Evolutionary conservation across 305 asterid species (phyloP), one percentile per base, ranked within the genome.

Genomic region (Fraxinus paxiana): DNA sequence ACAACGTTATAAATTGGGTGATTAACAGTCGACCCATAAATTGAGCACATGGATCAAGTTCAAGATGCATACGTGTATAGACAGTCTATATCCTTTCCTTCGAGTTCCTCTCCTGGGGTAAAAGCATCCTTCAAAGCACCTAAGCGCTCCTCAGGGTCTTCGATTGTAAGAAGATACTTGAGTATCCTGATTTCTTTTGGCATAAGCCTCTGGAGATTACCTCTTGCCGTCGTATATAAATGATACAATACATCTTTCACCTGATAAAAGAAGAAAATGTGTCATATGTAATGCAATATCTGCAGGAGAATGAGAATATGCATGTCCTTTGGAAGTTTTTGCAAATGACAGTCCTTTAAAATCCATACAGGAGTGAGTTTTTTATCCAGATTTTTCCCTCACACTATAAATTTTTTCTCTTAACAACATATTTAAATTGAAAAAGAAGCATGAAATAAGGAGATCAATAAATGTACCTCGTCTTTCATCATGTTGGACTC

Each of bases 151-250:
- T 94, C 94, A 2, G 98, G 99, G 88, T 94, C 98, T 86, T 96
- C 87, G 67, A 96, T 89, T 54, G 92, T 92, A 13, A 94, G 93
- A 67, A 96, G 89, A 82, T 92, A 90, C 88, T 96, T 96, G 18
- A 93, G 90, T 83, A 96, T 94, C 88, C 98, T 87, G 75, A 94
- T 87, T 85, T 94, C 98, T 90, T 93, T 94, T 1, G 99, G 98
- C 93, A 96, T 84, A 18, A 84, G 92, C 89, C 97, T 91, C 90
- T 96, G 97, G 59, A 94, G 91, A 89, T 91, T 93, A 54, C 97
- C 96, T 67, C 89, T 82, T 69, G 98, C 88, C 75, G 92, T 88
- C 82, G 72, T 88, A 80, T 96, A 96, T 79, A 94, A 84, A 87
- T 96, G 98, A 84, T 85, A 96, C 76, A 94, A 38, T 28, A 96